Conservation (phyloP, 768 basidiomycete genomes). For the Phaeotremella fagi region DNA sequence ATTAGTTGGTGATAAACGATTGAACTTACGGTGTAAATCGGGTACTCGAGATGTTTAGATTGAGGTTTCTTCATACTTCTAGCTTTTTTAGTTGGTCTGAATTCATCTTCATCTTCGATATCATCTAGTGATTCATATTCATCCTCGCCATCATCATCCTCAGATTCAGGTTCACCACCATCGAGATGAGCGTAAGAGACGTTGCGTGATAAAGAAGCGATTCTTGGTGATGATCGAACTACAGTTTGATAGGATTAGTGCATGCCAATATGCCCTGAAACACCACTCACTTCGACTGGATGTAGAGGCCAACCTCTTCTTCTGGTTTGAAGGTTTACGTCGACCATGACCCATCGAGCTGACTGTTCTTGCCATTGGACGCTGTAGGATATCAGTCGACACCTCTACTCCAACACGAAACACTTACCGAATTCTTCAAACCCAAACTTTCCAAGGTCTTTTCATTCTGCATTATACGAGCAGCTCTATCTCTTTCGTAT, state of each 20-base stretch:
- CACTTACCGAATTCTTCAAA: constrained; percentile 21
- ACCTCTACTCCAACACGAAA: background rate
- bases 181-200: constrained; percentile 45
- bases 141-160: constrained; percentile 23
- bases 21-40: too few species aligned
- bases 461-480: constrained; percentile 39
- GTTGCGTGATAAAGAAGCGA: constrained; percentile 40
- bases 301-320: constrained; percentile 14
- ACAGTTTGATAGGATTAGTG: background rate
- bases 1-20: too few species aligned
- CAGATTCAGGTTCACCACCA: constrained; percentile 16
- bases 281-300: background rate
- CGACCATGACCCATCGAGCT: background rate
- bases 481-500: constrained; percentile 42
- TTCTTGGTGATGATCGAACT: constrained; percentile 42
- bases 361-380: constrained; percentile 9
- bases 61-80: constrained; percentile 29
- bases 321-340: too few species aligned
- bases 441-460: constrained; percentile 43
- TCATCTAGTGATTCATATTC: constrained; percentile 9
- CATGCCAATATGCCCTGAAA: background rate
- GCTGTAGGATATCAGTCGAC: constrained; percentile 1
- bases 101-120: constrained; percentile 43
- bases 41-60: too few species aligned
- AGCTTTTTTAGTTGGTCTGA: constrained; percentile 29